Base-by-base conservation (phyloP, 1,284 basidiomycete species). In the Sanghuangporus baumii region DNA sequence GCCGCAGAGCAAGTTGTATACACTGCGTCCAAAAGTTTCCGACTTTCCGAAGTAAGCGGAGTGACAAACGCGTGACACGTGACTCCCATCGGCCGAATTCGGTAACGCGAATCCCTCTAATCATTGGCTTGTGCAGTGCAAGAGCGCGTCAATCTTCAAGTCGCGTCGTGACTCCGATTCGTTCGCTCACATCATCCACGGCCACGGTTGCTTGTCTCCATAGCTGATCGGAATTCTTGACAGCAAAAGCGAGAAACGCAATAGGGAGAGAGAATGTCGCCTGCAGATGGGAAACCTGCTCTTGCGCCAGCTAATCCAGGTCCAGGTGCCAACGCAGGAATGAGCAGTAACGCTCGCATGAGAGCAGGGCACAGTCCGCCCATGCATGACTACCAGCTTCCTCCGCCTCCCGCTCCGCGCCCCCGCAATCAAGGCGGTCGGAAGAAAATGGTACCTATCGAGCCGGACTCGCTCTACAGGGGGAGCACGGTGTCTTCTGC, bases 401-500 rank as follows among this genome's bases (percentile, higher is more conserved):
- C 43, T 46, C 43, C 59, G 18, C 34, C 47, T 18, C 11, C 59
- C 9, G 38, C 50, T 7, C 48, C 50, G 48, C 47, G 59, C 37
- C 43, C 61, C 18, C 55, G 55, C 11, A 40, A 57, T 34, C 60
- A 60, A 43, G 51, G 51, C 23, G 43, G 43, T n/a, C 52, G 60
- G 2, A 61, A 61, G 50, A 57, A 55, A 37, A 50, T 41, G 46
- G 36, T 48, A 11, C 41, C 52, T 48, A 58, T 59, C 34, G 63
- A 65, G 37, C 52, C 59, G 14, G 63, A 65, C 37, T 50, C 63
- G n/a, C 41, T 65, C 18, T 65, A 65, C 46, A 59, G 63, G 20
- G 50, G 41, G 9, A 60, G 48, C 23, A 11, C 57, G 16, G 47
- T 9, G 11, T 37, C 52, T 38, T 43, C 41, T 12, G 41, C 41